Evolutionary conservation across 495 filamentous ascomycete species (phyloP).

Genomic region (Neurospora sp.): DNA sequence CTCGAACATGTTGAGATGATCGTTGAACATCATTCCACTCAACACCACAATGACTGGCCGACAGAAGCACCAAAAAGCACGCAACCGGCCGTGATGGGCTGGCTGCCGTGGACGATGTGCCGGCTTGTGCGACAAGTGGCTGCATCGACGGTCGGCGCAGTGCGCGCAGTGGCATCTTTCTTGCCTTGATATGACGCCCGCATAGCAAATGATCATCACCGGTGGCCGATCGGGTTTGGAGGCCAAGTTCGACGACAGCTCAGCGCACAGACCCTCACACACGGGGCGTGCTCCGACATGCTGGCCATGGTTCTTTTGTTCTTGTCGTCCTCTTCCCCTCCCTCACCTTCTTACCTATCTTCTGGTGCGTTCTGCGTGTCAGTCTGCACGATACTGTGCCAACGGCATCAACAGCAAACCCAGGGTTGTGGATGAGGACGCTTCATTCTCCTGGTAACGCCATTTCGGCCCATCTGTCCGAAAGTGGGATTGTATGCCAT

Average conservation of each 20-base stretch:
- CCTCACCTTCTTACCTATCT: background rate
- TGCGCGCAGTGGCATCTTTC: background rate
- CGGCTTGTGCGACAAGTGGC: background rate
- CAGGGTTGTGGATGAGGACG: background rate
- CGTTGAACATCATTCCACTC: background rate
- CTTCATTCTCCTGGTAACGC: background rate
- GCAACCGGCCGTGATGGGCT: background rate
- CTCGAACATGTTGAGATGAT: background rate
- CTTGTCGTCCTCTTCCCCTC: background rate
- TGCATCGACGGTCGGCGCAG: background rate
- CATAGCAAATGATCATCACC: background rate
- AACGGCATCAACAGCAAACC: background rate
- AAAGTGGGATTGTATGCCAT: background rate
- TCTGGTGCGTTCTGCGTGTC: background rate
- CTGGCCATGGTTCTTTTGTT: background rate
- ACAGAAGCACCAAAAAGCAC: background rate
- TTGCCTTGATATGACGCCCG: background rate
- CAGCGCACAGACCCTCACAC: background rate
- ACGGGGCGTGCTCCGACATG: background rate
- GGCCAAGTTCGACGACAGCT: background rate
- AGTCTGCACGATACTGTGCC: background rate
- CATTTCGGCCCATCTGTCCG: background rate
- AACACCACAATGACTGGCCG: background rate
- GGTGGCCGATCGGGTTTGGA: background rate
- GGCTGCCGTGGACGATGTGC: background rate